Base-by-base conservation (phyloP, 1,284 basidiomycete species). In the Singerocomus inundabilis region DNA sequence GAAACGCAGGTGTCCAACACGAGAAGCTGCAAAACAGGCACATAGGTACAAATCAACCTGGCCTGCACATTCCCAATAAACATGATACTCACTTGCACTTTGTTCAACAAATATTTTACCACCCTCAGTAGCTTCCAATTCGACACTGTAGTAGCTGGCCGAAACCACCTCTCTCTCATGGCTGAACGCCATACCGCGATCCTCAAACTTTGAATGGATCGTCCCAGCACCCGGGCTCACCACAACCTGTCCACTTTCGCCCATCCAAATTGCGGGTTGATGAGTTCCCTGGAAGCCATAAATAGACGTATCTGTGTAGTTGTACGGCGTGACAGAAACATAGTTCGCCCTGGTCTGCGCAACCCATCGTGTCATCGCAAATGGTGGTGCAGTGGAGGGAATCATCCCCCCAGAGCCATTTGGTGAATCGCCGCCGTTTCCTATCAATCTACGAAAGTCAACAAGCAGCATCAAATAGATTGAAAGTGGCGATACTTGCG, bases 261-360 rank as follows among this genome's bases (percentile, higher is more conserved):
- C 91, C 90, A 93, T 93, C 91, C 91, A 93, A 38, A 93, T 91
- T 0, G 91, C 91, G 0, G 91, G 91, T 60, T 92, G 89, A 51
- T 89, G 83, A 0, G 89, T 91, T 11, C 80, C 85, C 51, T 85
- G 81, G 58, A 91, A 90, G 0, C 89, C 89, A 59, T 88, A 82
- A 2, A 91, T 78, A 6, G 64, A 66, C 2, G 70, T 72, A 52
- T 79, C 80, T 0, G 85, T 85, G 66, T 82, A 78, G 64, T 91
- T 91, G 64, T 89, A 92, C 0, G 89, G 86, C 5, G 84, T 86
- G 46, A 83, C 77, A 1, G 87, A 90, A 43, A 91, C 88, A 53
- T 84, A 87, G 67, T 87, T 85, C 45, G 78, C 70, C 49, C 82
- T 78, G 12, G 83, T 88, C 62, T 86, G 85, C 0, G 83, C 81